phyloP scores from a whole-genome alignment of 352 stramenopile genomes.

The Bremia lactucae region DNA sequence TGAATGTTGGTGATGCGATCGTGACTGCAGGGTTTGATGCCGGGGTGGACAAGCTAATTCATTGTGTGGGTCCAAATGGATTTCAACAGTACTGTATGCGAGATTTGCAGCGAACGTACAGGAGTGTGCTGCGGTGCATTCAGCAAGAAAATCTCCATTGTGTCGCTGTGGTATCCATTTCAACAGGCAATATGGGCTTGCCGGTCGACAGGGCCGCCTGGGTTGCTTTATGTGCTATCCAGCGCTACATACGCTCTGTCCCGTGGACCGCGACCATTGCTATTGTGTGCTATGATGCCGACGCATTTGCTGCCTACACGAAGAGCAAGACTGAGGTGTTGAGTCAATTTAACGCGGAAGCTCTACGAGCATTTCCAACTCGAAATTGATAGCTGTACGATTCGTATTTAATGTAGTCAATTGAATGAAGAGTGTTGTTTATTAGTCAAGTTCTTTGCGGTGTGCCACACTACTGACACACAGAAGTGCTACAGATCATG shows the following conservation, averaged over 20 bases:
- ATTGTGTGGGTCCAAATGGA: slow-evolving; percentile 40
- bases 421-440: not conserved
- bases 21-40: slow-evolving; percentile 39
- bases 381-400: not conserved
- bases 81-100: slow-evolving; percentile 14
- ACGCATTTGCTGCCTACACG: slow-evolving; percentile 32
- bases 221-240: slow-evolving; percentile 35
- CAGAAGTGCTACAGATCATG: slow-evolving; percentile 2
- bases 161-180: slow-evolving; percentile 54
- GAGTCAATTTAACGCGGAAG: slow-evolving; percentile 14
- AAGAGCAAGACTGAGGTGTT: slow-evolving; percentile 15
- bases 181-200: slow-evolving; percentile 48
- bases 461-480: not conserved
- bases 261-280: slow-evolving; percentile 36
- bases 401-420: not conserved
- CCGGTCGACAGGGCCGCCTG: slow-evolving; percentile 22
- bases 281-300: slow-evolving; percentile 41
- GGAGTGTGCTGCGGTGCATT: slow-evolving; percentile 26
- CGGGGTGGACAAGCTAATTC: slow-evolving; percentile 45
- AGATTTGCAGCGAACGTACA: slow-evolving; percentile 24
- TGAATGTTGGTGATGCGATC: slow-evolving; percentile 24
- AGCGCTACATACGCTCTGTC: slow-evolving; percentile 37
- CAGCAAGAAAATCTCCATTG: slow-evolving; percentile 32
- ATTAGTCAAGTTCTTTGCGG: not conserved
- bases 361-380: not conserved